phyloP scores from a whole-genome alignment of 345 rosid species.

The Melaleuca quinquenervia region DNA sequence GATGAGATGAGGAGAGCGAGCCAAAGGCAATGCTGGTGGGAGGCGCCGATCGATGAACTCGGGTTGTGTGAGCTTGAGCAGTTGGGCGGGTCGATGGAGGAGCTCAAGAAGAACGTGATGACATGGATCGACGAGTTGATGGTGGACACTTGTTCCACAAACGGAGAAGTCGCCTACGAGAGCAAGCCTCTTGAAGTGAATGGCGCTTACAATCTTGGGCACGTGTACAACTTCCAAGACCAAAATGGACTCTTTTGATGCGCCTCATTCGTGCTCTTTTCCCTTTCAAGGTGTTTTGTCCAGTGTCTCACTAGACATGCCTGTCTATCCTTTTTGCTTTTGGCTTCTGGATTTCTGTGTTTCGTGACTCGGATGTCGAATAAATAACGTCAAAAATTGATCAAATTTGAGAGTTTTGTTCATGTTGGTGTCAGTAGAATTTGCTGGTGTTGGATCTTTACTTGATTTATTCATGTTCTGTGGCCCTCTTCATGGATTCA shows the following conservation, averaged over 20 bases:
- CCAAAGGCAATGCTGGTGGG: constrained; percentile 37
- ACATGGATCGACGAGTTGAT: constrained; percentile 15
- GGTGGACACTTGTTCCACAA: not conserved
- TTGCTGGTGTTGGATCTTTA: not conserved
- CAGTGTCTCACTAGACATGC: not conserved
- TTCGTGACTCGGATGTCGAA: not conserved
- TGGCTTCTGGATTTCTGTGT: not conserved
- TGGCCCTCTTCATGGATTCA: not conserved
- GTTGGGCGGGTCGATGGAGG: constrained; percentile 19
- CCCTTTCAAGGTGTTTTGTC: not conserved
- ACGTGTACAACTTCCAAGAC: not conserved
- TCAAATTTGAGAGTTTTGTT: not conserved
- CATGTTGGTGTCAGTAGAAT: not conserved
- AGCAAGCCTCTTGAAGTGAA: not conserved
- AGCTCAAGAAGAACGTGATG: constrained; percentile 22
- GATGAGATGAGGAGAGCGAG: constrained; percentile 10
- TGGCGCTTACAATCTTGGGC: not conserved
- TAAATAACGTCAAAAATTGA: not conserved
- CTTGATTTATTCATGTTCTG: not conserved
- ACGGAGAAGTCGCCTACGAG: not conserved
- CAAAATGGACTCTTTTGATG: not conserved
- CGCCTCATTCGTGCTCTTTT: not conserved
- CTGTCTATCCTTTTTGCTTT: not conserved
- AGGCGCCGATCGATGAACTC: constrained; percentile 21
- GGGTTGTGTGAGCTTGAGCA: constrained; percentile 16